These are phyloP conservation scores for Coix lacrymajobi DNA, from an alignment of 176 grass and related monocot genomes.

Conservation along the genomic window DNA sequence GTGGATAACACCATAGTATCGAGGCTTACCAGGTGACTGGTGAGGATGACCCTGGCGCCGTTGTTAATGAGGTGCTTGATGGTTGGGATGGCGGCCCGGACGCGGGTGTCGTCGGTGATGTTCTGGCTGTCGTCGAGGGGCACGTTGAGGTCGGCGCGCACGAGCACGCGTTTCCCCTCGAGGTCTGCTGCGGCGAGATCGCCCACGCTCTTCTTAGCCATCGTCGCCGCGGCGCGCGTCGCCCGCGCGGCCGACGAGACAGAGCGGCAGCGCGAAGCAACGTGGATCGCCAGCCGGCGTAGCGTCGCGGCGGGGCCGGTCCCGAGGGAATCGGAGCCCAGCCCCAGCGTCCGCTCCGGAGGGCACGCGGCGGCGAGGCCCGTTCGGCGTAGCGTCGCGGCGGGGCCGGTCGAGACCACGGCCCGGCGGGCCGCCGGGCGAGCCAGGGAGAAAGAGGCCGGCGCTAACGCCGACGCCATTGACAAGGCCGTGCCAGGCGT, in stretches of 20 bases:
- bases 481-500: not conserved
- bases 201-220: slow-evolving; percentile 44
- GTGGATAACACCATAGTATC: not conserved
- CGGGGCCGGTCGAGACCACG: not conserved
- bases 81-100: slow-evolving; percentile 37
- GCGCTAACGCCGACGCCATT: slow-evolving; percentile 8
- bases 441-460: slow-evolving; percentile 4
- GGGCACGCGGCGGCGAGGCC: not conserved
- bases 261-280: not conserved
- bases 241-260: not conserved
- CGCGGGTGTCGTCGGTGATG: slow-evolving; percentile 38
- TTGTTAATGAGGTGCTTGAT: slow-evolving; percentile 38
- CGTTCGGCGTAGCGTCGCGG: not conserved
- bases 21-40: slow-evolving; percentile 36
- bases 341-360: not conserved
- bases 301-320: no score
- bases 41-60: slow-evolving; percentile 38
- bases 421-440: not conserved
- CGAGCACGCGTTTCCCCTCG: slow-evolving; percentile 31
- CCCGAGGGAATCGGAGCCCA: not conserved
- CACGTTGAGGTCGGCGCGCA: slow-evolving; percentile 39
- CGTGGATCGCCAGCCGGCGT: not conserved
- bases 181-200: slow-evolving; percentile 26
- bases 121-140: slow-evolving; percentile 39
- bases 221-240: slow-evolving; percentile 26